Percentiles rank a stretch among this genome's conserved stretches.
These are phyloP conservation scores for Trichoderma sp. DNA, from an alignment of 2,329 filamentous ascomycete genomes.

Conservation along the genomic window DNA sequence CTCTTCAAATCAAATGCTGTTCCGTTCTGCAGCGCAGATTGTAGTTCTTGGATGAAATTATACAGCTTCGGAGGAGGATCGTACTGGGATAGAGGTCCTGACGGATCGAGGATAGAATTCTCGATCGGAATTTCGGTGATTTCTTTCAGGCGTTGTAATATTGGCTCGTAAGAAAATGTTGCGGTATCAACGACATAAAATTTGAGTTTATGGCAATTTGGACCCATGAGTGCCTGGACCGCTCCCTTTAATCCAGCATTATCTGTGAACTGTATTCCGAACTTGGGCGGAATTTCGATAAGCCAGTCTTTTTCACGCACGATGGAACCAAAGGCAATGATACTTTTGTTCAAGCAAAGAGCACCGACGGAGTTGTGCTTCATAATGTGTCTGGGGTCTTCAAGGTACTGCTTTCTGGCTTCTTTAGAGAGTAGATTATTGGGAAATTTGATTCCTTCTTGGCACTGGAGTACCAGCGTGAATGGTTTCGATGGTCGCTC, in stretches of 20 bases:
- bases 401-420: slow-evolving; percentile 51
- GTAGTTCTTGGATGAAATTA: background rate
- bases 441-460: slow-evolving; percentile 53
- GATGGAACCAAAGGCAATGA: slow-evolving; percentile 64
- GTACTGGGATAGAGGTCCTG: slow-evolving; percentile 24
- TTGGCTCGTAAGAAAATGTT: slow-evolving; percentile 70
- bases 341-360: slow-evolving; percentile 53
- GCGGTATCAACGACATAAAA: slow-evolving; percentile 67
- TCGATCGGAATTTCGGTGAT: slow-evolving; percentile 61
- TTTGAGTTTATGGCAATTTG: slow-evolving; percentile 34
- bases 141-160: slow-evolving; percentile 62
- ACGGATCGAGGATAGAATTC: slow-evolving; percentile 51
- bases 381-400: slow-evolving; percentile 54
- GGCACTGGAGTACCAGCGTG: slow-evolving; percentile 47
- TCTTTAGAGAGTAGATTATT: slow-evolving; percentile 32
- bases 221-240: slow-evolving; percentile 48
- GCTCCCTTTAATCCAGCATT: slow-evolving; percentile 50
- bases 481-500: slow-evolving; percentile 39
- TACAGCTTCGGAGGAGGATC: slow-evolving; percentile 25
- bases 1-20: slow-evolving; percentile 29
- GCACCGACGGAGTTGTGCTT: slow-evolving; percentile 66
- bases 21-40: background rate
- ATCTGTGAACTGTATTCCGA: slow-evolving; percentile 58
- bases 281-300: slow-evolving; percentile 45
- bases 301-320: slow-evolving; percentile 56